These are phyloP conservation scores for Nepenthes alata DNA, from an alignment of 179 eudicot species.

Conservation along the genomic window DNA sequence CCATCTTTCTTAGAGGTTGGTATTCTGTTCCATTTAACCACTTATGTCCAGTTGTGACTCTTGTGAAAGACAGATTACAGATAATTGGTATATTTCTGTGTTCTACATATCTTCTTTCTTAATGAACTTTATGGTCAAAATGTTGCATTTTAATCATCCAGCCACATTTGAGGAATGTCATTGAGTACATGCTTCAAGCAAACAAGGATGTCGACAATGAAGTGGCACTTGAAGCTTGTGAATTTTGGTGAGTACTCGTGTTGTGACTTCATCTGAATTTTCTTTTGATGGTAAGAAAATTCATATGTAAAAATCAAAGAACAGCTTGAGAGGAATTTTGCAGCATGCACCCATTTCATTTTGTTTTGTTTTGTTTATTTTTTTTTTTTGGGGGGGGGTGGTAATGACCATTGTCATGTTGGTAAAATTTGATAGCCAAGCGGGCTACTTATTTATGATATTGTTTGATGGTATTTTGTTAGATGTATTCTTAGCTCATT, in stretches of 20 bases:
- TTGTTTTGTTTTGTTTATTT: too few relatives aligned
- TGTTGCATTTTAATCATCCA: constrained; percentile 21
- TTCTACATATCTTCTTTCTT: too few relatives aligned
- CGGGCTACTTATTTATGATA: too few relatives aligned
- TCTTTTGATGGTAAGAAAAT: background rate
- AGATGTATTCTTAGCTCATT: too few relatives aligned
- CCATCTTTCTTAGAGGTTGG: constrained; percentile 78
- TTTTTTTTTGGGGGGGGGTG: too few relatives aligned
- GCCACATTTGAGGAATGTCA: constrained; percentile 79
- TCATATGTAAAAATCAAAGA: background rate
- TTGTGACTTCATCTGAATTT: background rate
- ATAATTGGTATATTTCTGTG: background rate
- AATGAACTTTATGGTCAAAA: constrained; percentile 2
- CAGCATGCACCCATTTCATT: background rate
- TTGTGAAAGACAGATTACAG: background rate
- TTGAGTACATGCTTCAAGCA: constrained; percentile 81
- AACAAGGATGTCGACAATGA: constrained; percentile 86
- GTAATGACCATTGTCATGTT: too few relatives aligned
- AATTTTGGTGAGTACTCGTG: constrained; percentile 52
- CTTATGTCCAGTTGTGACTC: too few relatives aligned
- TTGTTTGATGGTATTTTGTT: too few relatives aligned
- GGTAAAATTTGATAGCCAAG: too few relatives aligned
- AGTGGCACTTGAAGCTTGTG: constrained; percentile 99
- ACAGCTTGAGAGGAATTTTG: background rate
- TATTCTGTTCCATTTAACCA: background rate